Base-by-base conservation (phyloP, 371 early-diverging fungal species). In the Chytridium lagenaria region DNA sequence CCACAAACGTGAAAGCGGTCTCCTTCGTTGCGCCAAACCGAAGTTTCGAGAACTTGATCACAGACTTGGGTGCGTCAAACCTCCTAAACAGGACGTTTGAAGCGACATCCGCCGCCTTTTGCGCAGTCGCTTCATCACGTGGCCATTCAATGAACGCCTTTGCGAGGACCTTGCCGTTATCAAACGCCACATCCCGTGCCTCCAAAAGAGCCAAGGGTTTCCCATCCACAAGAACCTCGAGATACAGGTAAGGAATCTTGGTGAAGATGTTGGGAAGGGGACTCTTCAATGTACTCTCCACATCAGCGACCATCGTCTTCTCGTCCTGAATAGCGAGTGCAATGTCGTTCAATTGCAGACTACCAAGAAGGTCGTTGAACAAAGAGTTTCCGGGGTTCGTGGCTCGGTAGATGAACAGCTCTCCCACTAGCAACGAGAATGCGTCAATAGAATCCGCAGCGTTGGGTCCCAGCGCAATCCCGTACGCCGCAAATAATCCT, bases 31-130 rank as follows among this genome's bases (percentile, higher is more conserved):
- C 67, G 34, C 77, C 77, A 44, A 77, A 77, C 7, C 57, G 38
- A 69, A 77, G 65, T n/a, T 38, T 61, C 28, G 22, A 38, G 59
- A 73, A 69, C n/a, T 57, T 36, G 19, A 37, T n/a, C 15, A 19
- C 40, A 40, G 57, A 22, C 50, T 12, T 34, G 34, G 33, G 30
- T 16, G 51, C 16, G 26, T 66, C 28, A 12, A 44, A 38, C 2
- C 77, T 2, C 40, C 72, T 72, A 73, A 77, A 77, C 10, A 73
- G 40, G 5, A 77, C 19, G 66, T 72, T 72, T 26, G 73, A 59
- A 10, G 63, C 22, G 39, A 72, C 26, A 26, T 52, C 50, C 5
- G 57, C 66, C 26, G 67, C 65, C 30, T 28, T 59, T 38, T 30
- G 40, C 28, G 66, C 26, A n/a, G 64, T 49, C 1, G 37, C 19